Base-by-base conservation (phyloP, 768 basidiomycete genomes). In the Thelephora ganbajun region DNA sequence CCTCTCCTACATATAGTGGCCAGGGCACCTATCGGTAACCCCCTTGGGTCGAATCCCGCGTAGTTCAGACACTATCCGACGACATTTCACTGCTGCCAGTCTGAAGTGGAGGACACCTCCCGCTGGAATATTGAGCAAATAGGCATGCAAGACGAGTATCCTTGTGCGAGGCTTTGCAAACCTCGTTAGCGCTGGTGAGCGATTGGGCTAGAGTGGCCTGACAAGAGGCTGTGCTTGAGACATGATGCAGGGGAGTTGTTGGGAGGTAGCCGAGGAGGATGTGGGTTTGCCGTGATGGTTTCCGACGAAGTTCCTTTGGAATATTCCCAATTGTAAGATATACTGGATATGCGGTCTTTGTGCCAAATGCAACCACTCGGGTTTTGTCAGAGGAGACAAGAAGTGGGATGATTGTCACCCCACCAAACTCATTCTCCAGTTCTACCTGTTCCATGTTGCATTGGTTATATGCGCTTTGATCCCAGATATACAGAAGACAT, bases 251-350 rank as follows among this genome's bases (percentile, higher is more conserved):
- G 0, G 43, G 35, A 1, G 50, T 33, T 2, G 51, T 43, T 1
- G 63, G 61, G n/a, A 66, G 50, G 46, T 61, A 63, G 2, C 58
- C 62, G 14, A 66, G 33, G 0, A 64, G 53, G 9, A 62, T 46
- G 0, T 33, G 51, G 0, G 57, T 56, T 1, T 46, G 51, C 0
- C 30, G 13, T 0, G 57, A 54, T 6, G 56, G 53, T 46, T 56
- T 37, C 14, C 58, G 53, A 0, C 62, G 53, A 0, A 51, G 33
- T 0, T 39, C 39, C 33, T 58, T 61, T 6, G 47, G 23, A 9
- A 65, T 54, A 48, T 64, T 65, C 0, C 63, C 63, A 35, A 65
- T 55, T 7, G 54, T 59, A 6, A 65, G 39, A 36, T 65, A 64
- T 0, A 65, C 59, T 0, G 63, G 64, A 49, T 58, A 65, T 12